These are phyloP conservation scores for Cordyceps farinosa DNA, from an alignment of 2,329 filamentous ascomycete species.

Conservation along the genomic window DNA sequence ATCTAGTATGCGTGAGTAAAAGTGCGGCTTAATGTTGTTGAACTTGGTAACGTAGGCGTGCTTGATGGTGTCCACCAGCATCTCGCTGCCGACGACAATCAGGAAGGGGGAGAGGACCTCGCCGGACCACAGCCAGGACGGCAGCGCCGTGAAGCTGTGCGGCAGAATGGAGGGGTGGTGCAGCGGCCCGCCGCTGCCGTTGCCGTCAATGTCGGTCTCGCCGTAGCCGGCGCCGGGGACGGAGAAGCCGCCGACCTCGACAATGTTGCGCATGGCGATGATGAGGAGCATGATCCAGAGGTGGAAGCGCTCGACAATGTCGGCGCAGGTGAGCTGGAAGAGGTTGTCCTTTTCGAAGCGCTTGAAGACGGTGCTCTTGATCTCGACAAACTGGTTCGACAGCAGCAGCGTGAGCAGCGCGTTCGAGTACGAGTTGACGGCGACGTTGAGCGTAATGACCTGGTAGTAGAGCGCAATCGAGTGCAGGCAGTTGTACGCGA, in stretches of 20 bases:
- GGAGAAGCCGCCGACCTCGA: conserved; percentile 86
- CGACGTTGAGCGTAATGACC: conserved; percentile 95
- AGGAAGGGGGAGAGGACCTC: conserved; percentile 91
- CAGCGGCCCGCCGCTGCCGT: conserved; percentile 55
- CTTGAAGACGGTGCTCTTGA: conserved; percentile 98
- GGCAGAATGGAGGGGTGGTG: conserved; percentile 75
- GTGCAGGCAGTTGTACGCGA: conserved; percentile 85
- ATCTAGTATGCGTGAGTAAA: conserved; percentile 88
- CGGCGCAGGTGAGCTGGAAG: conserved; percentile 93
- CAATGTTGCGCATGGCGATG: conserved; percentile 92
- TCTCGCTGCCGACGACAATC: conserved; percentile 91
- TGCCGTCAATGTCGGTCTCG: conserved; percentile 43
- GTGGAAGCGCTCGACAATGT: conserved; percentile 95
- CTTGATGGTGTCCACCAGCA: conserved; percentile 95
- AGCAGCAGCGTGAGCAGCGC: conserved; percentile 86
- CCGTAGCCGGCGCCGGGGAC: conserved; percentile 50
- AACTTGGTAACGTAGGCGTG: conserved; percentile 98
- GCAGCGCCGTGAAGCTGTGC: conserved; percentile 85
- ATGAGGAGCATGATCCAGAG: conserved; percentile 97
- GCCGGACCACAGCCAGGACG: conserved; percentile 70
- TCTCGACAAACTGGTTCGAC: conserved; percentile 98
- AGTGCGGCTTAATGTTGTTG: conserved; percentile 88
- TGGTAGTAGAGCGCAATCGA: conserved; percentile 91
- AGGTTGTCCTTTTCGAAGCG: conserved; percentile 97
- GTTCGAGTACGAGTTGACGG: conserved; percentile 98